Conservation (phyloP, 768 basidiomycete species). For the Mycena metata region DNA sequence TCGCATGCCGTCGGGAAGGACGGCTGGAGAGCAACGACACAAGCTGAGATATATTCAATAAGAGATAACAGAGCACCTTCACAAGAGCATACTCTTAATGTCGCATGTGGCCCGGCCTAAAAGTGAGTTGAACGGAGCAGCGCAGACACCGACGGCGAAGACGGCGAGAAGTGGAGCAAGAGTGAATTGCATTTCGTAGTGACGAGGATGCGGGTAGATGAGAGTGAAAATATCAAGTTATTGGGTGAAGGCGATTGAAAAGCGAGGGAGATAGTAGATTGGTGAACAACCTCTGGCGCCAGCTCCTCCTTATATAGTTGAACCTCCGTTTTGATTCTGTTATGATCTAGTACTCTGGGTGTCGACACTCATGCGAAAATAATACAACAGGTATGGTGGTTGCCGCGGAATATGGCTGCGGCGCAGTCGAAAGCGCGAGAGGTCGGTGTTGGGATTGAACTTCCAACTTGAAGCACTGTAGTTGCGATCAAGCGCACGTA, state of each 20-base stretch:
- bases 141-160: no score
- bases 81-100: background rate
- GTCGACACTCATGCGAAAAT: no score
- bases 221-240: slow-evolving; percentile 7
- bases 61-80: slow-evolving; percentile 1
- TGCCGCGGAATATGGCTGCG: background rate
- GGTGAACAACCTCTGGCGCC: slow-evolving; percentile 9
- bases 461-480: background rate
- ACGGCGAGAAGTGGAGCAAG: no score
- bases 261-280: slow-evolving; percentile 8
- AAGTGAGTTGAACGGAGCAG: no score
- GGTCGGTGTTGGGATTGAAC: slow-evolving; percentile 7
- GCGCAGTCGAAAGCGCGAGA: slow-evolving; percentile 7
- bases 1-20: background rate
- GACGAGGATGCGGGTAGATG: background rate
- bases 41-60: background rate
- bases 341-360: slow-evolving; percentile 2
- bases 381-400: slow-evolving; percentile 2
- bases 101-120: slow-evolving; percentile 11
- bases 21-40: background rate
- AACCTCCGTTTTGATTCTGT: slow-evolving; percentile 3
- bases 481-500: slow-evolving; percentile 7
- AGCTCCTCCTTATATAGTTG: slow-evolving; percentile 3
- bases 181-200: slow-evolving; percentile 7
- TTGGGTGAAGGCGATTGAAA: slow-evolving; percentile 6